These are phyloP conservation scores for Neurospora pannonica DNA, from an alignment of 495 filamentous ascomycete genomes.

Conservation along the genomic window DNA sequence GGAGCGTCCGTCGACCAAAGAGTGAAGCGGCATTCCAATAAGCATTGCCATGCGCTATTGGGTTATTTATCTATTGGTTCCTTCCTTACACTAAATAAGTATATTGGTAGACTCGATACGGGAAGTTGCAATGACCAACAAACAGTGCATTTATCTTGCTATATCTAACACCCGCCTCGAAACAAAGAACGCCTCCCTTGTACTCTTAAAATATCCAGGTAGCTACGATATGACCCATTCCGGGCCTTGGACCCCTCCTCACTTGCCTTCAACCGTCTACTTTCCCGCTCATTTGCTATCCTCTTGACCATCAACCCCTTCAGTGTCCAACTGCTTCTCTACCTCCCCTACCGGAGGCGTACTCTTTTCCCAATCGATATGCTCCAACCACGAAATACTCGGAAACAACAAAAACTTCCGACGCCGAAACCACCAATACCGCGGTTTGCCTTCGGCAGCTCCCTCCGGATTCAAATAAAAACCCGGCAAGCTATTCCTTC, in stretches of 20 bases:
- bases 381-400: background rate
- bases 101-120: background rate
- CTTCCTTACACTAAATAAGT: background rate
- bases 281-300: background rate
- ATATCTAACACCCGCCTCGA: background rate
- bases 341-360: background rate
- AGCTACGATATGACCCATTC: background rate
- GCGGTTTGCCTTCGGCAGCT: background rate
- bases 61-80: background rate
- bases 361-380: background rate
- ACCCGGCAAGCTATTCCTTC: background rate
- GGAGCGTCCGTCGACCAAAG: too few relatives aligned
- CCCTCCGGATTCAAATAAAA: background rate
- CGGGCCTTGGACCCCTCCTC: background rate
- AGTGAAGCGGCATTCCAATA: too few relatives aligned
- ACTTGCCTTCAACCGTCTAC: background rate
- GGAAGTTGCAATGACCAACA: background rate
- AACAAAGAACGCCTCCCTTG: background rate
- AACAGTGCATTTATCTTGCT: background rate
- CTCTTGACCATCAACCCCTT: background rate
- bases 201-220: background rate
- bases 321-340: background rate
- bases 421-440: background rate
- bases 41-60: background rate
- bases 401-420: background rate